Evolutionary conservation across 1,139 yeast species (phyloP).

Genomic region (Hanseniaspora gamundiae): DNA sequence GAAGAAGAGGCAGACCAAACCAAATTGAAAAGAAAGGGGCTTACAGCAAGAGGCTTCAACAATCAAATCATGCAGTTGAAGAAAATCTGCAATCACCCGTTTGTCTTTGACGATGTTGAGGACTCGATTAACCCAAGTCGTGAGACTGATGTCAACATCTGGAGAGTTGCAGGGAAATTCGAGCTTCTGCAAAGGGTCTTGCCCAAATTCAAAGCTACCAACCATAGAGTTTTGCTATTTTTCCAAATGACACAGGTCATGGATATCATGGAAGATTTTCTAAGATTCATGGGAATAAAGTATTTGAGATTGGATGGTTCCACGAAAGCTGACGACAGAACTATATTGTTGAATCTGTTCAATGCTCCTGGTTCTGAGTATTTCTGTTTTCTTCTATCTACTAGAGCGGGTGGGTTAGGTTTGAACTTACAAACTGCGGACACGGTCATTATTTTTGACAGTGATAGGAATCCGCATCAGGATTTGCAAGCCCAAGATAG

Average conservation of each 20-base stretch:
- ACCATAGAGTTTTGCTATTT: slow-evolving; percentile 69
- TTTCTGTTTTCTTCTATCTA: slow-evolving; percentile 66
- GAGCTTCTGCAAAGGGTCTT: slow-evolving; percentile 62
- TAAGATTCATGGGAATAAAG: slow-evolving; percentile 49
- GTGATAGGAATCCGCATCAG: slow-evolving; percentile 91
- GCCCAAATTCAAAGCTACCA: slow-evolving; percentile 63
- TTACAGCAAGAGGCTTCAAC: slow-evolving; percentile 72
- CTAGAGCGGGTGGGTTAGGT: slow-evolving; percentile 87
- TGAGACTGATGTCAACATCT: slow-evolving; percentile 56
- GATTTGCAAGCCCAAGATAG: slow-evolving; percentile 87
- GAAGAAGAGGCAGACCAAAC: slow-evolving; percentile 6
- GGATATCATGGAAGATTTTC: slow-evolving; percentile 82
- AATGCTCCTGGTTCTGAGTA: slow-evolving; percentile 65
- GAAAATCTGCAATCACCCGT: slow-evolving; percentile 95
- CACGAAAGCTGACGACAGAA: slow-evolving; percentile 76
- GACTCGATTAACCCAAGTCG: slow-evolving; percentile 65
- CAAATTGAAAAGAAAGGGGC: slow-evolving; percentile 28
- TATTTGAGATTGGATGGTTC: slow-evolving; percentile 74
- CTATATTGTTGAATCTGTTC: slow-evolving; percentile 51
- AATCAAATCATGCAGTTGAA: slow-evolving; percentile 92
- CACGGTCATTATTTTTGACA: slow-evolving; percentile 76
- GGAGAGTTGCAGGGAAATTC: slow-evolving; percentile 72
- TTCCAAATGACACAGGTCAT: slow-evolving; percentile 84
- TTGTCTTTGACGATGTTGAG: slow-evolving; percentile 92
- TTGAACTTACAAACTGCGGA: slow-evolving; percentile 80